Base-by-base conservation (phyloP, 371 early-diverging fungal species). In the Lichtheimia hyalospora region DNA sequence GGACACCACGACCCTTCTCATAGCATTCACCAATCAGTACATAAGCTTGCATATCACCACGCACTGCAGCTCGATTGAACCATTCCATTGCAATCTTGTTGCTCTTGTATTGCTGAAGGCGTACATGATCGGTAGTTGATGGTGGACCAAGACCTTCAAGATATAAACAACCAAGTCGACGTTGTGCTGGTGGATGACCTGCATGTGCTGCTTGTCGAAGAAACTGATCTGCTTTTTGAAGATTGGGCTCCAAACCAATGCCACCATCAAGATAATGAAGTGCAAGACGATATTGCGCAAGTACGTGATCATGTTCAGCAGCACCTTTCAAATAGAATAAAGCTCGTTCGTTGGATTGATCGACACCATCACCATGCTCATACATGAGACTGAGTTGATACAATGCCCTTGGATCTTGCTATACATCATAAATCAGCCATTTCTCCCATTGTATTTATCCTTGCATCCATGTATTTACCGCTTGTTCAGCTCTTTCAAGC, bases 1-100 rank as follows among this genome's bases (percentile, higher is more conserved):
- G 18, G 5, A 88, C 80, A 20, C 92, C 91, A 27, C 87, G 66
- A 7, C 92, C 93, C 59, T 90, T 75, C 28, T 87, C 83, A 58
- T 86, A 91, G 20, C 84, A 87, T 55, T 82, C 75, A 0, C 89
- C 93, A 14, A 90, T 68, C 24, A 86, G 86, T 56, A 88, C 85
- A 56, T 88, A 79, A 13, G 92, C 89, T 6, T 86, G 57, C 2
- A 80, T 75, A 57, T 89, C 77, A 21, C 55, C 55, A 43, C 79
- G 75, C 3, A 73, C 61, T 0, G 91, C 90, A 14, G 91, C 83
- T 41, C 66, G 74, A 15, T 70, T 62, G 71, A 90, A 92, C 84
- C 87, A 88, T 1, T 64, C 49, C 5, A 89, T 77, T 0, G 92
- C 92, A 16, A 68, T 60, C 27, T 64, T 54, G 51, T 84, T 70